phyloP scores from a whole-genome alignment of 2,329 filamentous ascomycete genomes.

The Nigrospora oryzae region DNA sequence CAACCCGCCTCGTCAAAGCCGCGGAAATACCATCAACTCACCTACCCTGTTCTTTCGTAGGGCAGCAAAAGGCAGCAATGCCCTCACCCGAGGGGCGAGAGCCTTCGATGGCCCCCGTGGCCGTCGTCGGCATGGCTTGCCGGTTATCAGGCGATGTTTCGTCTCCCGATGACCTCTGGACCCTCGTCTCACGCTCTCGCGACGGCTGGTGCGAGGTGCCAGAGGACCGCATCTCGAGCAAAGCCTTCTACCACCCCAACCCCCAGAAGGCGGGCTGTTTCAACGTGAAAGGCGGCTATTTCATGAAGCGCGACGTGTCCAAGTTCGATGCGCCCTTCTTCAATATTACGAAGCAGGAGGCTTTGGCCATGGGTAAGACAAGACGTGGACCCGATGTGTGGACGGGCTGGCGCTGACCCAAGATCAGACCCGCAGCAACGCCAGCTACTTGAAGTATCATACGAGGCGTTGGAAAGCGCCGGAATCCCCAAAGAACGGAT shows the following conservation, averaged over 20 bases:
- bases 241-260: slow-evolving; percentile 23
- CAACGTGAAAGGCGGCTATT: slow-evolving; percentile 22
- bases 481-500: slow-evolving; percentile 20
- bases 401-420: not conserved
- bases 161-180: slow-evolving; percentile 27
- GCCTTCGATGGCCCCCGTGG: slow-evolving; percentile 16
- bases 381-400: not conserved
- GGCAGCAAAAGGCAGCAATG: too few relatives aligned
- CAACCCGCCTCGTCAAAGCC: too few relatives aligned
- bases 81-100: not conserved
- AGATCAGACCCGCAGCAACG: slow-evolving; percentile 16
- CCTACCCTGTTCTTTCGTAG: too few relatives aligned
- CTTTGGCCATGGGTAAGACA: slow-evolving; percentile 21
- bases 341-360: slow-evolving; percentile 24
- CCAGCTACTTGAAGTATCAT: slow-evolving; percentile 22
- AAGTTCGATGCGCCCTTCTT: slow-evolving; percentile 24
- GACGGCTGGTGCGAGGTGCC: slow-evolving; percentile 25
- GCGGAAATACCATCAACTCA: too few relatives aligned
- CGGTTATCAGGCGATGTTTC: slow-evolving; percentile 25
- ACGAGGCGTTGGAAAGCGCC: slow-evolving; percentile 23
- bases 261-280: slow-evolving; percentile 20
- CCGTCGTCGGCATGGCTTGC: slow-evolving; percentile 26
- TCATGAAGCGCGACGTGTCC: slow-evolving; percentile 18
- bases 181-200: slow-evolving; percentile 25
- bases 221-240: slow-evolving; percentile 19